Evolutionary conservation across 2,329 filamentous ascomycete species (phyloP).

Genomic region (Elsinoe arachidis): DNA sequence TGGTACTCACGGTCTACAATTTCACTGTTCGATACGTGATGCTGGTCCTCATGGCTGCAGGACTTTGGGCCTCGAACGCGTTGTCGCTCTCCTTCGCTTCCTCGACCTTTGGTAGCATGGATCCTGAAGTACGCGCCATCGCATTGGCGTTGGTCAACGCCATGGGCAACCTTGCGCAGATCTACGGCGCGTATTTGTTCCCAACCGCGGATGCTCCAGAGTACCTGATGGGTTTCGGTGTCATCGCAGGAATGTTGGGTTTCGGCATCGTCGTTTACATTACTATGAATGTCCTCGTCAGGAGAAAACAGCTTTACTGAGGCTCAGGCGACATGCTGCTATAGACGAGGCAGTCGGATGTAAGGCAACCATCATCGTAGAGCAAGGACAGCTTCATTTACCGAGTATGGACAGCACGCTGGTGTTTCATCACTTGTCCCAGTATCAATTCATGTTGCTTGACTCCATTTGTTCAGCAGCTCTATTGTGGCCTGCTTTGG

Average conservation of each 20-base stretch:
- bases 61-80: conserved; percentile 47
- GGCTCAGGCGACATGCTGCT: neutral
- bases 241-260: conserved; percentile 11
- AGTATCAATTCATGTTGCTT: neutral
- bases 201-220: conserved; percentile 41
- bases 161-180: conserved; percentile 47
- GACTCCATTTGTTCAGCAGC: neutral
- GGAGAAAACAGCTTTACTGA: neutral
- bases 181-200: conserved; percentile 48
- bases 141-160: conserved; percentile 46
- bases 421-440: neutral
- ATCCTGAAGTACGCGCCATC: conserved; percentile 44
- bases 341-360: no score
- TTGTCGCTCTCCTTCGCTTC: conserved; percentile 45
- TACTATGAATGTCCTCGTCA: neutral
- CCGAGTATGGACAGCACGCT: no score
- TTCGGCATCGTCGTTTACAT: conserved; percentile 9
- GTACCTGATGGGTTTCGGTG: conserved; percentile 41
- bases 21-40: conserved; percentile 47
- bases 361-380: no score
- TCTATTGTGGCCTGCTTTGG: neutral
- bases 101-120: conserved; percentile 43
- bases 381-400: no score
- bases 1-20: conserved; percentile 39
- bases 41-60: conserved; percentile 48